Conservation (phyloP, 441 rosid species). For the Theobroma grandiflorum region DNA sequence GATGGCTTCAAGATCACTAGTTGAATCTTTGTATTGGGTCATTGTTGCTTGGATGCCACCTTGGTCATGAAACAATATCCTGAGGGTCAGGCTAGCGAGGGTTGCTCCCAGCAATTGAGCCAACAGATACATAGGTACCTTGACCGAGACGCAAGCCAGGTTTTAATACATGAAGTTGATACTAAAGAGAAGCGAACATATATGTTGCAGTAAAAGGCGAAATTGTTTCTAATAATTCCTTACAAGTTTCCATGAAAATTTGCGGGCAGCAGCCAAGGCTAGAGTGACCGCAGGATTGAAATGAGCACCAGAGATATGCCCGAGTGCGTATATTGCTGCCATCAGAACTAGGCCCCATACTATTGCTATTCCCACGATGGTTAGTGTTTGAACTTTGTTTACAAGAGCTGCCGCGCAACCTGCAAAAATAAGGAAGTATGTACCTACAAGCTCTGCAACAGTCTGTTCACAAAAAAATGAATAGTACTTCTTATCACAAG, state of each 20-base stretch:
- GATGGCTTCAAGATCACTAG: slow-evolving; percentile 60
- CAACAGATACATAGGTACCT: slow-evolving; percentile 53
- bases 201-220: not conserved
- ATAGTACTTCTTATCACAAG: not conserved
- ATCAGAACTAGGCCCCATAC: slow-evolving; percentile 56
- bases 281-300: slow-evolving; percentile 64
- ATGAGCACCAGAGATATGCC: slow-evolving; percentile 64
- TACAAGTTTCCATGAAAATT: slow-evolving; percentile 54
- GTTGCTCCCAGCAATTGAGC: slow-evolving; percentile 55
- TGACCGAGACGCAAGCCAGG: not conserved
- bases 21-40: slow-evolving; percentile 51
- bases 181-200: not conserved
- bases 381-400: slow-evolving; percentile 39
- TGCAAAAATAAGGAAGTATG: slow-evolving; percentile 51
- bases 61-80: slow-evolving; percentile 37
- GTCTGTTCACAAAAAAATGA: slow-evolving; percentile 34
- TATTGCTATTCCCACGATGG: slow-evolving; percentile 50
- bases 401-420: slow-evolving; percentile 59
- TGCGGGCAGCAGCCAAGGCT: slow-evolving; percentile 47
- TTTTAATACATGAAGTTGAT: not conserved
- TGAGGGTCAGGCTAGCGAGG: slow-evolving; percentile 53
- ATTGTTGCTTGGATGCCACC: slow-evolving; percentile 29
- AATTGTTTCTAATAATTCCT: slow-evolving; percentile 19
- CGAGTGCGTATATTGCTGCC: slow-evolving; percentile 53
- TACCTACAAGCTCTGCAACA: slow-evolving; percentile 59